Evolutionary conservation across 2,329 filamentous ascomycete genomes (phyloP).

Genomic region (Aschersonia sp.): DNA sequence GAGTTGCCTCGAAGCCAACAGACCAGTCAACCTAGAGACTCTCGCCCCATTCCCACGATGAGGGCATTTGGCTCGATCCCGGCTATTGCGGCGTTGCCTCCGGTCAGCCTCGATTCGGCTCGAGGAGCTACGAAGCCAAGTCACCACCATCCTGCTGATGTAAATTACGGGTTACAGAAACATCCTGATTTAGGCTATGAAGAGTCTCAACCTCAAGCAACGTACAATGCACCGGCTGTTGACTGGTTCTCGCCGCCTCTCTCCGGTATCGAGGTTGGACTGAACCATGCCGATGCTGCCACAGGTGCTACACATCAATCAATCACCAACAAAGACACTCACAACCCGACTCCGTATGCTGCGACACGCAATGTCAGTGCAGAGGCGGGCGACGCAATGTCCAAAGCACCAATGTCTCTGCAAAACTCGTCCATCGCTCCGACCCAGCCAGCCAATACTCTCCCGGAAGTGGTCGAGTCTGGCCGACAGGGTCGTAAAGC

Average conservation of each 20-base stretch:
- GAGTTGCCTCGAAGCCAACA: constrained; percentile 6
- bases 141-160: neutral
- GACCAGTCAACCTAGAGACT: constrained; percentile 7
- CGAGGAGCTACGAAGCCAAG: neutral
- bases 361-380: too few species aligned
- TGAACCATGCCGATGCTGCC: too few species aligned
- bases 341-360: too few species aligned
- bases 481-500: neutral
- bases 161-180: neutral
- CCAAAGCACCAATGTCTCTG: too few species aligned
- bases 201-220: too few species aligned
- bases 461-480: neutral
- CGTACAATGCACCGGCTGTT: too few species aligned
- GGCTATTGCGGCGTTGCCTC: constrained; percentile 1
- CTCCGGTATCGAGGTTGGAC: too few species aligned
- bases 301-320: too few species aligned
- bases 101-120: neutral
- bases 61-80: constrained; percentile 14
- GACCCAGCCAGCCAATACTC: neutral
- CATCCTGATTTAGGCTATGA: neutral
- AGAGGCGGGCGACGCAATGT: too few species aligned
- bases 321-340: too few species aligned
- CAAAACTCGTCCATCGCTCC: too few species aligned
- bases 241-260: too few species aligned
- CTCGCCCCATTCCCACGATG: constrained; percentile 15